phyloP scores from a whole-genome alignment of 78 protist genomes.

The Paulinella micropora region DNA sequence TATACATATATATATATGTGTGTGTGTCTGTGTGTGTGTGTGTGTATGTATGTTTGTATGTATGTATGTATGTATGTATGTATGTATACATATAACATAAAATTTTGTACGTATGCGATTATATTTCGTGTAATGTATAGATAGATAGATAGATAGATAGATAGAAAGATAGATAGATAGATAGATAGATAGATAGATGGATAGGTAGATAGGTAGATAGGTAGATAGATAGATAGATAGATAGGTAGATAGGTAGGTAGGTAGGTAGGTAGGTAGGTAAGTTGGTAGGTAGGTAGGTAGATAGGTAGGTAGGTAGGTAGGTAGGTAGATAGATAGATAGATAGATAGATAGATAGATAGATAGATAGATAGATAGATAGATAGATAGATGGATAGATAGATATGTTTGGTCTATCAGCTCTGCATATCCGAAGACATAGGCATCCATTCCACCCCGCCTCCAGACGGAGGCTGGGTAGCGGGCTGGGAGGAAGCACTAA shows the following conservation, averaged over 20 bases:
- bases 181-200: not conserved
- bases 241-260: not conserved
- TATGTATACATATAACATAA: not conserved
- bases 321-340: too few relatives aligned
- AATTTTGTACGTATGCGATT: not conserved
- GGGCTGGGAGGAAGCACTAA: too few relatives aligned
- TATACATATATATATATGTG: constrained; percentile 7
- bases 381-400: too few relatives aligned
- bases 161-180: not conserved
- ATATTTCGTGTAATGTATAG: not conserved
- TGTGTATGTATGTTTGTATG: constrained; percentile 4
- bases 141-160: not conserved
- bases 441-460: too few relatives aligned
- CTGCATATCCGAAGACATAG: too few relatives aligned
- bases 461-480: too few relatives aligned
- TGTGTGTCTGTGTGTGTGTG: not conserved
- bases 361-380: too few relatives aligned
- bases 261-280: too few relatives aligned
- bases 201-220: not conserved
- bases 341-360: too few relatives aligned
- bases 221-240: not conserved
- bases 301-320: too few relatives aligned
- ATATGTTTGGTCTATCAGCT: too few relatives aligned
- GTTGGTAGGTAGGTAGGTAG: too few relatives aligned
- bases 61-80: not conserved